phyloP scores from a whole-genome alignment of 2,329 filamentous ascomycete genomes.

The Aspergillus phoenicis region DNA sequence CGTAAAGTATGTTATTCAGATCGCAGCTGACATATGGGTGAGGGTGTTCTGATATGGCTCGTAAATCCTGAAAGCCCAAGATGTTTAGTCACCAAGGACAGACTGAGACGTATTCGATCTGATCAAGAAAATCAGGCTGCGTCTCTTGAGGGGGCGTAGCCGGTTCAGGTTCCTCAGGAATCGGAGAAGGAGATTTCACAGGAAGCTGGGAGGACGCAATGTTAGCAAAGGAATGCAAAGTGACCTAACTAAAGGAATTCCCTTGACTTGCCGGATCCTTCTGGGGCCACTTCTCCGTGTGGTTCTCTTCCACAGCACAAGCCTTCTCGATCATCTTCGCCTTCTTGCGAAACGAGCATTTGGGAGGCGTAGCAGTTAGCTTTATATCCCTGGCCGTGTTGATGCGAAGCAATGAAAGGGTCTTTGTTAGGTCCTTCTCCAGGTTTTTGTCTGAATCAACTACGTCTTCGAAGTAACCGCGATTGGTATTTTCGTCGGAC shows the following conservation, averaged over 20 bases:
- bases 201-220: neutral
- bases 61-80: neutral
- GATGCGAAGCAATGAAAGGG: slow-evolving; percentile 14
- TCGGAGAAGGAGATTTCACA: neutral
- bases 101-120: neutral
- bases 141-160: neutral
- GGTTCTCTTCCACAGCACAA: neutral
- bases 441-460: slow-evolving; percentile 17
- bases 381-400: slow-evolving; percentile 1
- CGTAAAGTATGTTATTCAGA: neutral
- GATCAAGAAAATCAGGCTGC: neutral
- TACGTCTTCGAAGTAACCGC: slow-evolving; percentile 25
- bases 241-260: neutral
- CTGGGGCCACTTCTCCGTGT: neutral
- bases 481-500: slow-evolving; percentile 12
- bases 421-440: slow-evolving; percentile 12
- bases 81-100: neutral
- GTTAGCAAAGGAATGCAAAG: neutral
- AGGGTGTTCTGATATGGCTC: neutral
- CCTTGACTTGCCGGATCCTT: slow-evolving; percentile 1
- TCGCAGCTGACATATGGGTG: neutral
- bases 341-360: slow-evolving; percentile 15
- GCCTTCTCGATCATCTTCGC: slow-evolving; percentile 4
- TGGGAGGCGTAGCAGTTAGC: slow-evolving; percentile 1
- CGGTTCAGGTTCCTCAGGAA: neutral